Base-by-base conservation (phyloP, 805 yeast genomes). In the Saccharomycopsis fibuligera region DNA sequence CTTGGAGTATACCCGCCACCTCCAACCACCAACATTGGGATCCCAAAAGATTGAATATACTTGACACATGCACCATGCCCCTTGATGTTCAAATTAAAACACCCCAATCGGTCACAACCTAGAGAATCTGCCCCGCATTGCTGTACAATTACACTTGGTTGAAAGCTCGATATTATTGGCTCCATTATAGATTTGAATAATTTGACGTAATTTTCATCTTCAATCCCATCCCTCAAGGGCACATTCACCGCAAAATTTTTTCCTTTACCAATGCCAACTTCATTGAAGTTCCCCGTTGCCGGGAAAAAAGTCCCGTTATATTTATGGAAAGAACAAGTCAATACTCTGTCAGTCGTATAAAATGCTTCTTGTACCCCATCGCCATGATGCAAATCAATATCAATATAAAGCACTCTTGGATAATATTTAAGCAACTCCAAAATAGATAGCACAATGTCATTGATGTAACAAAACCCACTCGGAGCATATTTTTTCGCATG, bases 1-100 rank as follows among this genome's bases (percentile, higher is more conserved):
- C 97, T 75, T 62, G 96, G 96, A 2, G 99, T 93, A 66, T 91
- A 91, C 17, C 99, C 99, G 52, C 99, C 99, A 45, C 99, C 99
- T 21, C 99, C 99, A 10, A 91, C 69, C 4, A 90, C 96, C 56
- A 91, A 69, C 76, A 88, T 78, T 8, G 98, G 98, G 33, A 90
- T 67, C 14, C 95, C 95, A 66, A 90, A 90, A 36, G 89, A 79
- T 65, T 88, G 88, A 56, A 90, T 82, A 63, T 75, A 91, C 59
- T 82, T 83, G 27, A 91, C 97, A 68, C 98, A 93, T 64, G 87
- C 95, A 19, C 96, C 97, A 61, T 91, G 97, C 2, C 96, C 98
- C 51, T 79, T 76, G 68, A 93, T 90, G 56, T 89, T 86, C 57
- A 91, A 69, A 64, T 91, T 91, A 73, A 91, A 93, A 66, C 96